A percentile compares a stretch with the other conserved stretches of the same genome.
Conservation (phyloP, 257 asterid genomes). For the Petrea volubilis region DNA sequence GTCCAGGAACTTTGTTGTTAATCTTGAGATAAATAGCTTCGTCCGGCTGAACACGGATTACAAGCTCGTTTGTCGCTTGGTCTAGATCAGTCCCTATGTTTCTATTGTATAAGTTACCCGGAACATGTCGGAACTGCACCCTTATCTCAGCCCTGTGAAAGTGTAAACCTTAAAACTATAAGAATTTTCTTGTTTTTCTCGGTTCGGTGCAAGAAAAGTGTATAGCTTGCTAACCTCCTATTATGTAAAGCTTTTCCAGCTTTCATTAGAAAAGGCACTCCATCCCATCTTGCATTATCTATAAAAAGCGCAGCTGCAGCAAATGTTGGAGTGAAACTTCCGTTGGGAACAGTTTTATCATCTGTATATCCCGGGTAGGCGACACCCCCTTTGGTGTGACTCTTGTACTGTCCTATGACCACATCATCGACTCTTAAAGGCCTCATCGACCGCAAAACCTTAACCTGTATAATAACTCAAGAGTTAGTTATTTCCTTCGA, state of each 20-base stretch:
- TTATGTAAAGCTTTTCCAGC: slow-evolving; percentile 95
- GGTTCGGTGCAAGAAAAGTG: no score
- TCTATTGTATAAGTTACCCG: slow-evolving; percentile 78
- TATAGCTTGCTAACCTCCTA: slow-evolving; percentile 47
- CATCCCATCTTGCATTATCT: slow-evolving; percentile 95
- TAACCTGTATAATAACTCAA: slow-evolving; percentile 61
- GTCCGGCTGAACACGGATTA: slow-evolving; percentile 96
- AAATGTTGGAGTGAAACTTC: slow-evolving; percentile 90
- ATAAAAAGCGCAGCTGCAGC: slow-evolving; percentile 98
- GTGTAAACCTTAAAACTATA: neutral
- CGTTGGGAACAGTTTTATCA: slow-evolving; percentile 89
- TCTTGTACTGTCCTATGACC: slow-evolving; percentile 83
- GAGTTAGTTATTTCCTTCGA: slow-evolving; percentile 8
- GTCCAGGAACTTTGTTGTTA: slow-evolving; percentile 94
- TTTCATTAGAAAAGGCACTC: slow-evolving; percentile 96
- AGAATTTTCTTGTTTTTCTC: no score
- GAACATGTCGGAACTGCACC: slow-evolving; percentile 94
- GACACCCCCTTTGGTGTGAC: slow-evolving; percentile 70
- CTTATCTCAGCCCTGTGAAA: slow-evolving; percentile 81
- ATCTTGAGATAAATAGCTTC: slow-evolving; percentile 90
- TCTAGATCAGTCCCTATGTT: slow-evolving; percentile 79
- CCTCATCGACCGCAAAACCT: slow-evolving; percentile 93
- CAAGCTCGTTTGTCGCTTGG: slow-evolving; percentile 92
- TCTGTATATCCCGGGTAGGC: slow-evolving; percentile 79
- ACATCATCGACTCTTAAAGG: slow-evolving; percentile 67